Conservation (phyloP, 371 early-diverging fungal species). For the Rhizopus arrhizus region DNA sequence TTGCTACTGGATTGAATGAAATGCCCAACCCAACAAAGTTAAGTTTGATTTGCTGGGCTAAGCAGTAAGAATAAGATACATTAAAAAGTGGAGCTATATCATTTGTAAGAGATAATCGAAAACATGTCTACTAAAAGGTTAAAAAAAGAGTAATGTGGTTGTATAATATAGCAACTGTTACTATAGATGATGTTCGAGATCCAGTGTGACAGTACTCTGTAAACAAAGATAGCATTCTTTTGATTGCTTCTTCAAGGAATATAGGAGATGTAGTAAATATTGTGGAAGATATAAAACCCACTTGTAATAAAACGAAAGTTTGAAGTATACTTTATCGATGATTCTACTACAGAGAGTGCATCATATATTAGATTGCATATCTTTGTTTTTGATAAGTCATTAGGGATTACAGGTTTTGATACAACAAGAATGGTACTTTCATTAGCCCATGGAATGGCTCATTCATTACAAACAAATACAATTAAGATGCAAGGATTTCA, state of each 20-base stretch:
- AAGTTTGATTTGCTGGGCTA: too few relatives aligned
- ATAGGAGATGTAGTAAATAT: conserved; percentile 7
- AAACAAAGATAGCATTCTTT: conserved; percentile 7
- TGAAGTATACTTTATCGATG: too few relatives aligned
- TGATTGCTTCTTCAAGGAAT: conserved; percentile 1
- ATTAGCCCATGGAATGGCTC: conserved; percentile 58
- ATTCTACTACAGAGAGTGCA: too few relatives aligned
- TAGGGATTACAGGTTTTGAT: conserved; percentile 43
- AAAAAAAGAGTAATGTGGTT: conserved; percentile 31
- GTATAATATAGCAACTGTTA: conserved; percentile 32
- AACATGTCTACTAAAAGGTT: conserved; percentile 14
- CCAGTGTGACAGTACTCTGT: conserved; percentile 32
- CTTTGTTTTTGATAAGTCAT: conserved; percentile 47
- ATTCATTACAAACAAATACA: conserved; percentile 57
- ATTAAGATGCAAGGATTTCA: conserved; percentile 55
- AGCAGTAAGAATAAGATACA: too few relatives aligned
- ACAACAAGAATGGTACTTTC: conserved; percentile 53
- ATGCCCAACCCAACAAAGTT: too few relatives aligned
- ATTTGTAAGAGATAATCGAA: conserved; percentile 5
- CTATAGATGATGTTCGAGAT: conserved; percentile 37
- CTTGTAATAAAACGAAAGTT: too few relatives aligned
- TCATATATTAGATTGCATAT: conserved; percentile 34
- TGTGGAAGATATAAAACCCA: too few relatives aligned
- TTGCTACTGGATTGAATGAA: too few relatives aligned
- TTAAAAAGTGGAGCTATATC: too few relatives aligned